Conservation (phyloP, 2,329 filamentous ascomycete species). For the Phoma herbarum region DNA sequence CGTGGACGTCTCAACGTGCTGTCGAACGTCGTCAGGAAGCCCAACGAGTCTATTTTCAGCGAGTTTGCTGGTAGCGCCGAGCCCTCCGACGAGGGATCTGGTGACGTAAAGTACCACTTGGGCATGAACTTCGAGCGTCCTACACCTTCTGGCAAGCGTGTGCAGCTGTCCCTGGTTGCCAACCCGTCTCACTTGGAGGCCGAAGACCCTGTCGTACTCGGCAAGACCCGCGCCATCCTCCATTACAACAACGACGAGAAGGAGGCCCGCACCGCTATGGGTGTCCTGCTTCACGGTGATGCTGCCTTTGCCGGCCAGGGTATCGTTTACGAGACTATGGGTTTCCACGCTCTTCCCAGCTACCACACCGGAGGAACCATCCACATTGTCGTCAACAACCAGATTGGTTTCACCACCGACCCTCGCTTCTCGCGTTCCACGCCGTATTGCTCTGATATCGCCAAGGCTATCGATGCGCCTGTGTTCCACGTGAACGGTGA, state of each 20-base stretch:
- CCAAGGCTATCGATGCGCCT: constrained; percentile 97
- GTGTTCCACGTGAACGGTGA: constrained; percentile 99
- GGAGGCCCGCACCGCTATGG: constrained; percentile 89
- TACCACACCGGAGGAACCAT: constrained; percentile 98
- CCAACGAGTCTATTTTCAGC: constrained; percentile 99
- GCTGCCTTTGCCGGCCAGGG: constrained; percentile 96
- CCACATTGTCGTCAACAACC: constrained; percentile 98
- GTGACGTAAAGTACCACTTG: constrained; percentile 99
- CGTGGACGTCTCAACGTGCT: constrained; percentile 97
- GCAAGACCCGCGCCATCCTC: constrained; percentile 96
- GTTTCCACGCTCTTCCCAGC: constrained; percentile 92
- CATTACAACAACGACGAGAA: constrained; percentile 99
- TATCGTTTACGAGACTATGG: constrained; percentile 97
- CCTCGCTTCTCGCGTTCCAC: constrained; percentile 97
- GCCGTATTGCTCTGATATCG: constrained; percentile 98
- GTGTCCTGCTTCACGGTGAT: constrained; percentile 94
- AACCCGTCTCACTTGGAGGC: constrained; percentile 98
- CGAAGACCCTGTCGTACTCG: constrained; percentile 95
- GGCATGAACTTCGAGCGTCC: constrained; percentile 99
- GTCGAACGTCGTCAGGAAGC: constrained; percentile 98
- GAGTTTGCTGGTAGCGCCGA: constrained; percentile 91
- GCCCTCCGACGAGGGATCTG: constrained; percentile 93
- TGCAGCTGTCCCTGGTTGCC: constrained; percentile 97
- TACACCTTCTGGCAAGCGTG: constrained; percentile 96
- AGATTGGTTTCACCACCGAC: constrained; percentile 99